Base-by-base conservation (phyloP, 495 filamentous ascomycete species). In the Talaromyces borbonicus region DNA sequence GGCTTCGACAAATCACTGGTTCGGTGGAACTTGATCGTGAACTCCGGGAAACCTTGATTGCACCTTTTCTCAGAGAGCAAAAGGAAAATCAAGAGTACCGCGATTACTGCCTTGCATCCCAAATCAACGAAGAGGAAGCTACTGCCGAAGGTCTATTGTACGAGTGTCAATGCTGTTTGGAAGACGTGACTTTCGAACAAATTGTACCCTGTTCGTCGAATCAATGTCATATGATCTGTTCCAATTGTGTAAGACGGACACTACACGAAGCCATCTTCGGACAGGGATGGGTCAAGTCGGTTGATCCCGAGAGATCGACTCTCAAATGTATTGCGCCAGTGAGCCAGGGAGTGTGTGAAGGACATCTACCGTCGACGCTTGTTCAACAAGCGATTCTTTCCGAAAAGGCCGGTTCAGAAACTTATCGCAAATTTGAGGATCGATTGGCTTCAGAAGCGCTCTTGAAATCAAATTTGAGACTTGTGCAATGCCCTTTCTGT, bases 121-220 rank as follows among this genome's bases (percentile, higher is more conserved):
- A 77, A 19, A 53, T 94, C 47, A 92, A 95, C 60, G 79, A 77
- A 18, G 62, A 67, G 30, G 85, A 96, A 52, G 90, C 92, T 4
- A 78, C 84, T 53, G 68, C 75, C 23, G 74, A 69, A 5, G 73
- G 81, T 23, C 80, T 79, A 19, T 58, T 90, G 14, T 83, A 88
- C 52, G 92, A 97, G 56, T 98, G 92, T 59, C 81, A 83, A 54
- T 96, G 90, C 65, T 98, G 92, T 65, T 92, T 84, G 52, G 74
- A 74, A 23, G 77, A 87, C 25, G 77, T 73, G 29, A 67, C 84
- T 0, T 93, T 94, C 52, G 86, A 96, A 58, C 80, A 87, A 60
- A 74, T 94, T 16, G 77, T 85, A 6, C 75, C 81, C 1, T 98
- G 92, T 56, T 46, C 43, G 15, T 77, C 67, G 52, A 60, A 66